A percentile compares a stretch with the other conserved stretches of the same genome.
These are phyloP conservation scores for Kodamaea leandrae DNA, from an alignment of 805 yeast genomes.

Conservation along the genomic window DNA sequence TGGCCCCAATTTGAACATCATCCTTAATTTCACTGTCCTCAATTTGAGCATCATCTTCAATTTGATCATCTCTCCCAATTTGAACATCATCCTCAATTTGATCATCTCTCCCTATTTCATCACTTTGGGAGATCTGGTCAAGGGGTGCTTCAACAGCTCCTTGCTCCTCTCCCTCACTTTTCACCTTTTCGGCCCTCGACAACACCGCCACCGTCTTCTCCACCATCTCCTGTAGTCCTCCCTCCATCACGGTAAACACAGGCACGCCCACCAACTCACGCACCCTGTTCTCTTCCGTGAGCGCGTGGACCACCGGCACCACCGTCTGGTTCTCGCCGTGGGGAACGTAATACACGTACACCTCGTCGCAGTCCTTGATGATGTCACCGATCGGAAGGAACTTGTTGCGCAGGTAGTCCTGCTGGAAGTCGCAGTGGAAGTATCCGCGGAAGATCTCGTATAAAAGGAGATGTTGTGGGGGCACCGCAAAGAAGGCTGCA, in stretches of 20 bases:
- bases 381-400: conserved; percentile 68
- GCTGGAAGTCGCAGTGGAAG: conserved; percentile 67
- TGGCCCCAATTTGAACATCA: neutral
- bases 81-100: neutral
- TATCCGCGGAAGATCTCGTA: conserved; percentile 57
- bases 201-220: neutral
- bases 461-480: conserved; percentile 25
- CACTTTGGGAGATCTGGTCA: too few relatives aligned
- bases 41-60: neutral
- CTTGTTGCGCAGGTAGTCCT: conserved; percentile 47
- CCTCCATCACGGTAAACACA: conserved; percentile 41
- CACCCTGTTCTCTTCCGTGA: conserved; percentile 25
- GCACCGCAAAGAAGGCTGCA: conserved; percentile 42
- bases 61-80: neutral
- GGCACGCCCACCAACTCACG: conserved; percentile 68
- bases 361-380: conserved; percentile 58
- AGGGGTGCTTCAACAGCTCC: neutral
- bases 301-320: conserved; percentile 56
- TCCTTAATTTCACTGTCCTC: neutral
- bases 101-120: neutral
- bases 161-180: neutral
- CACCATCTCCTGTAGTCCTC: neutral
- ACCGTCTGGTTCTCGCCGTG: conserved; percentile 43
- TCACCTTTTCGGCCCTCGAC: neutral
- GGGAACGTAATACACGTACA: conserved; percentile 58